Base-by-base conservation (phyloP, 441 rosid genomes). In the Jatropha podagrica region DNA sequence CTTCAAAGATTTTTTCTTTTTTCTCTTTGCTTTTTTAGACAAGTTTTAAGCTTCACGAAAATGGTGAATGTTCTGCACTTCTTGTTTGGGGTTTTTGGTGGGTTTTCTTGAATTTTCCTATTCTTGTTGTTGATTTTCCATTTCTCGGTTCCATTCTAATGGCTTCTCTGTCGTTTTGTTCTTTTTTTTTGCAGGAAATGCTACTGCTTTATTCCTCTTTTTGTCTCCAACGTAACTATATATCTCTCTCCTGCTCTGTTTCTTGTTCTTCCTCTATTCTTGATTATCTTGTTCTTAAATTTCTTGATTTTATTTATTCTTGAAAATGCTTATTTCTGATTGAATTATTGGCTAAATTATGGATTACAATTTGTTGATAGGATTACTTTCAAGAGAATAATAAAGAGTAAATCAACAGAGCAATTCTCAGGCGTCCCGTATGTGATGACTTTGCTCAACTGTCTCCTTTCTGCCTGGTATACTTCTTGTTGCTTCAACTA, bases 361-460 rank as follows among this genome's bases (percentile, higher is more conserved):
- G 40, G 37, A 27, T 60, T 26, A 27, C 68, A 32, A 48, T 44
- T 52, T 7, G 18, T 74, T 37, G 4, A 32, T 48, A 93, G 99
- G 90, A 89, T 95, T 74, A 95, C 99, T n/a, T 93, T 93, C 85
- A 89, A 69, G 89, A 92, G 97, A 86, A 82, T 95, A 78, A 70
- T 92, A 62, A 80, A 63, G 74, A 84, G 81, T 80, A 89, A 81
- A 69, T 88, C 95, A 0, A 93, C 96, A 0, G 95, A 93, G 79
- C 90, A 92, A 56, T 95, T 93, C 85, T 95, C 99, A 3, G 99
- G 99, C 42, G 81, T 93, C 27, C 99, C 99, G 1, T 95, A 95
- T 65, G 89, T 88, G 40, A 93, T 95, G 99, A 92, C 98, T 48
- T 73, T 93, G 77, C 95, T 95, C 85, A 95, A 93, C 88, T 91